These are phyloP conservation scores for Paramecium primaurelia DNA, from an alignment of 73 alveolate species.

Conservation along the genomic window DNA sequence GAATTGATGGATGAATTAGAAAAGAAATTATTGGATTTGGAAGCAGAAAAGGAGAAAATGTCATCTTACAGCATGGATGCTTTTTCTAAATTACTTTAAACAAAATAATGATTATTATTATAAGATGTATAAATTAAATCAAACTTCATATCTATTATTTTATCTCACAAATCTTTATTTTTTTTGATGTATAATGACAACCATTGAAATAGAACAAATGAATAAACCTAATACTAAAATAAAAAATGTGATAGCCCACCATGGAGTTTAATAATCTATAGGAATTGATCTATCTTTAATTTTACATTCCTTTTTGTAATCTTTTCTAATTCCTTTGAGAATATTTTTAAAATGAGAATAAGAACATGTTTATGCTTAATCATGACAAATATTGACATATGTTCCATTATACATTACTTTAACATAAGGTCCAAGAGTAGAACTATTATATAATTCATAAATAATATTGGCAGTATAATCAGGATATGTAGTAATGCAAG, in stretches of 20 bases:
- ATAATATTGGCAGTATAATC: neutral
- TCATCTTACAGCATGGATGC: neutral
- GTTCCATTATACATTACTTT: constrained; percentile 21
- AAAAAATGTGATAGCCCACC: constrained; percentile 18
- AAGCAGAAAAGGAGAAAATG: neutral
- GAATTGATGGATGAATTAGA: neutral
- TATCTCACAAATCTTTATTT: neutral
- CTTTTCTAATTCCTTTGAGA: neutral
- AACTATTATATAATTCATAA: constrained; percentile 16
- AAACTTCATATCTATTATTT: neutral
- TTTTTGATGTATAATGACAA: neutral
- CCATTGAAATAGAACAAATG: neutral
- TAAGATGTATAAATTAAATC: neutral
- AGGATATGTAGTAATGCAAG: constrained; percentile 29
- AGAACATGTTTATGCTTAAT: neutral
- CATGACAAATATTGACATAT: neutral
- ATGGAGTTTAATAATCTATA: neutral
- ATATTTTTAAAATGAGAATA: neutral
- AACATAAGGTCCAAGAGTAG: neutral
- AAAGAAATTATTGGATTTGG: neutral
- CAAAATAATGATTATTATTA: neutral
- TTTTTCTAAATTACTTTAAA: neutral
- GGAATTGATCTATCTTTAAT: neutral
- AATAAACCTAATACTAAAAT: neutral
- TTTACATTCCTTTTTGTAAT: neutral